These are phyloP conservation scores for Apiospora sp. DNA, from an alignment of 2,329 filamentous ascomycete species.

Conservation along the genomic window DNA sequence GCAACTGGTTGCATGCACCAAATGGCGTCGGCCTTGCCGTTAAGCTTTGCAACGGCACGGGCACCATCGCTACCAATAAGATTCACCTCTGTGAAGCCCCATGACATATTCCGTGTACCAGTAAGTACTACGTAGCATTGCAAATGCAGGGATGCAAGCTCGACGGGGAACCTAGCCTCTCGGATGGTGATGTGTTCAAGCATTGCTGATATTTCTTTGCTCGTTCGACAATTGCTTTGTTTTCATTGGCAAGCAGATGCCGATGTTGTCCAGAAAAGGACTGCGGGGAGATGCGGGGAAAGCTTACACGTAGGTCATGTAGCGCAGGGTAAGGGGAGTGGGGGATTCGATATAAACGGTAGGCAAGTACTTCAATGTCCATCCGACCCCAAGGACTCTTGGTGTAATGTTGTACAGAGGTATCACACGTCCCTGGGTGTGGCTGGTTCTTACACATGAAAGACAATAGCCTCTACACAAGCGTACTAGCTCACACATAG, in stretches of 20 bases:
- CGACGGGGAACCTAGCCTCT: neutral
- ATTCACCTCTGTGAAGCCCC: neutral
- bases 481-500: neutral
- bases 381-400: neutral
- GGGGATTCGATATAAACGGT: neutral
- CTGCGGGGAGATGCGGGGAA: slow-evolving; percentile 14
- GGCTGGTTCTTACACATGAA: neutral
- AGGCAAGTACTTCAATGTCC: too few relatives aligned
- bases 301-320: neutral
- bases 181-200: neutral
- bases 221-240: neutral
- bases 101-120: neutral
- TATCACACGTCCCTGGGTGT: neutral
- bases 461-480: neutral
- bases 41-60: neutral
- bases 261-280: neutral
- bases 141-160: neutral
- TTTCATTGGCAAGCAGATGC: neutral
- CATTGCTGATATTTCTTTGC: neutral
- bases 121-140: neutral
- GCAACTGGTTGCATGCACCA: neutral
- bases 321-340: neutral
- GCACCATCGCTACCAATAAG: neutral
- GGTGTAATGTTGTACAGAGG: neutral
- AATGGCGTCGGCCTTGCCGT: neutral